Evolutionary conservation across 495 filamentous ascomycete genomes (phyloP), one percentile per base, ranked within the genome.

Genomic region (Penicillium mononematosum): DNA sequence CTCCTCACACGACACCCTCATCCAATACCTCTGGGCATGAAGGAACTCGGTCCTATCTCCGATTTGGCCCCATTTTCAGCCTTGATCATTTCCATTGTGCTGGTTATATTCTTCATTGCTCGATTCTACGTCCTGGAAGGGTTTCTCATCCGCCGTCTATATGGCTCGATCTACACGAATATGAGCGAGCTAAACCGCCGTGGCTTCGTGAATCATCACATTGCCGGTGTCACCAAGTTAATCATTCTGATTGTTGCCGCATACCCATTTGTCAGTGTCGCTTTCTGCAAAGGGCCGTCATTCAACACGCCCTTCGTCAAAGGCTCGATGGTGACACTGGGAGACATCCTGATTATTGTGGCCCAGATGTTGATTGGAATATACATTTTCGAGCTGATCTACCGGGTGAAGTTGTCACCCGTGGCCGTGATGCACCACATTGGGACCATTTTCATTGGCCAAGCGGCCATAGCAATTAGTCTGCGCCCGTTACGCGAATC

Each of bases 141-240:
- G 0, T 75, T 75, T 61, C 67, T 80, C 5, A 64, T 80, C 5
- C 53, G 51, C 20, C 57, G 62, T 8, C 24, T 72, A 5, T 81
- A 81, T 50, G 70, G 71, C 11, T 7, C 53, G 9, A 73, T 53
- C 27, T 81, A 74, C 49, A 70, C 67, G 0, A 20, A 60, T 4
- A 63, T 80, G 36, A 65, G 65, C 46, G 76, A 78, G 27, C 17
- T 53, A 3, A 68, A 72, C 43, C 68, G 76, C 7, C 71, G 76
- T 2, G 78, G 78, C 0, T 79, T 81, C 58, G 60, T 81, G 29
- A 80, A 81, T 53, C 78, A 81, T 52, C 78, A 80, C 53, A 75
- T 81, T 19, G 75, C 78, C 16, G 78, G 76, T 0, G 27, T 53
- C 0, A 80, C 74, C 6, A 81, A 81, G 39, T 46, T 80, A 14